These are phyloP conservation scores for Neostapfia colusana DNA, from an alignment of 176 grass and related monocot species.

Conservation along the genomic window DNA sequence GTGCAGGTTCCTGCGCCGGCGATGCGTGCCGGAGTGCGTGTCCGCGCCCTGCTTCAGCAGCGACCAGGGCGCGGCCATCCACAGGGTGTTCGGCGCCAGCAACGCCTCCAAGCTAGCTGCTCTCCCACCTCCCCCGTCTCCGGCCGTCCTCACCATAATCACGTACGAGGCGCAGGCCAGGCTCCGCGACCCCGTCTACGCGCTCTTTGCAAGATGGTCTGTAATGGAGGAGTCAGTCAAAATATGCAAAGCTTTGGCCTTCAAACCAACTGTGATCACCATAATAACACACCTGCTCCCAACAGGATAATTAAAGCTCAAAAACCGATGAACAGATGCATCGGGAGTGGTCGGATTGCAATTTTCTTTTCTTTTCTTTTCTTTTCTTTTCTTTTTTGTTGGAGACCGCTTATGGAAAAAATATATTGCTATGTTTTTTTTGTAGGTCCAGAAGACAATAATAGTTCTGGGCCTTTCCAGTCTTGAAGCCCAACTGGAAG, in stretches of 20 bases:
- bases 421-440: too few species aligned
- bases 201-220: constrained; percentile 58
- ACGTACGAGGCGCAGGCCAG: constrained; percentile 84
- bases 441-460: too few species aligned
- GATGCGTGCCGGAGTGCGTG: constrained; percentile 78
- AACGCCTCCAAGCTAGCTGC: constrained; percentile 95
- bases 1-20: constrained; percentile 88
- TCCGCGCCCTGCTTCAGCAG: constrained; percentile 92
- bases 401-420: too few species aligned
- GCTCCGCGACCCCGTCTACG: constrained; percentile 82
- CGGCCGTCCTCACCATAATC: constrained; percentile 81
- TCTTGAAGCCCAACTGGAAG: neutral
- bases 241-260: constrained; percentile 35
- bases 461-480: too few species aligned
- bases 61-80: constrained; percentile 81
- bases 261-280: constrained; percentile 30
- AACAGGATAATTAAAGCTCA: too few species aligned
- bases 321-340: too few species aligned
- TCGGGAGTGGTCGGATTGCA: constrained; percentile 31
- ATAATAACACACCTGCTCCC: constrained; percentile 13
- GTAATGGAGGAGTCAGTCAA: constrained; percentile 50
- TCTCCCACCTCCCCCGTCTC: constrained; percentile 76
- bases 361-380: too few species aligned
- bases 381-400: too few species aligned
- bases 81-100: constrained; percentile 97